These are phyloP conservation scores for Beauveria bassiana DNA, from an alignment of 2,329 filamentous ascomycete species.

Conservation along the genomic window DNA sequence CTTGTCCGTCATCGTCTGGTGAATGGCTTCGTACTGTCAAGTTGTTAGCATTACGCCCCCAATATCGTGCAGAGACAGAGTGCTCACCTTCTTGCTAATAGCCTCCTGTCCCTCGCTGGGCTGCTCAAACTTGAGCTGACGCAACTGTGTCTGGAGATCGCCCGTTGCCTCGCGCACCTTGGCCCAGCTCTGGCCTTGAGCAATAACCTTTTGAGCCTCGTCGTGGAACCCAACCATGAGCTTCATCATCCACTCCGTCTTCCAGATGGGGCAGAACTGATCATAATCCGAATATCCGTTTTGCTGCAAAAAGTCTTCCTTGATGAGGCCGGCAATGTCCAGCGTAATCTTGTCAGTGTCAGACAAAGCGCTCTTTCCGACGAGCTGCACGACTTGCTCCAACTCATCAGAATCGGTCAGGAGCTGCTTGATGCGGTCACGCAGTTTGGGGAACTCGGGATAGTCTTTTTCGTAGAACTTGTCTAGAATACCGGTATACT, in stretches of 20 bases:
- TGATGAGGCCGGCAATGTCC: constrained; percentile 82
- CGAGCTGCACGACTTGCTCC: constrained; percentile 96
- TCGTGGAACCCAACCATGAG: constrained; percentile 97
- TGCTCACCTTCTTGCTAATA: constrained; percentile 71
- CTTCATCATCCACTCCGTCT: constrained; percentile 99
- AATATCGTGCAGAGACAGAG: neutral
- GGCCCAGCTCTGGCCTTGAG: constrained; percentile 82
- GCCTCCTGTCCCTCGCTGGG: constrained; percentile 76
- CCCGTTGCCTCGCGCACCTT: constrained; percentile 87
- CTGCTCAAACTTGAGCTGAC: constrained; percentile 95
- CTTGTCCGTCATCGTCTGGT: constrained; percentile 91
- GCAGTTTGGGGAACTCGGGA: constrained; percentile 87
- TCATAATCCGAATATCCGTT: constrained; percentile 99
- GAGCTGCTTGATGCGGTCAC: constrained; percentile 88
- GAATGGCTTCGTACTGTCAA: constrained; percentile 76
- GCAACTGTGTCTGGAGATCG: constrained; percentile 76
- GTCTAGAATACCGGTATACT: constrained; percentile 84
- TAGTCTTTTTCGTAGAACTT: constrained; percentile 91
- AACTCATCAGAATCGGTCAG: constrained; percentile 93
- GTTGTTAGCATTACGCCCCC: constrained; percentile 29
- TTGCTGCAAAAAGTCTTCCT: constrained; percentile 98
- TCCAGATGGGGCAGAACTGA: constrained; percentile 98
- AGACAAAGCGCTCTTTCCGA: constrained; percentile 92
- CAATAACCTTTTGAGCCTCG: constrained; percentile 90
- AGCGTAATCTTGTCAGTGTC: constrained; percentile 98